phyloP scores from a whole-genome alignment of 768 basidiomycete genomes.

The Pleurotus salmoneostramineus region DNA sequence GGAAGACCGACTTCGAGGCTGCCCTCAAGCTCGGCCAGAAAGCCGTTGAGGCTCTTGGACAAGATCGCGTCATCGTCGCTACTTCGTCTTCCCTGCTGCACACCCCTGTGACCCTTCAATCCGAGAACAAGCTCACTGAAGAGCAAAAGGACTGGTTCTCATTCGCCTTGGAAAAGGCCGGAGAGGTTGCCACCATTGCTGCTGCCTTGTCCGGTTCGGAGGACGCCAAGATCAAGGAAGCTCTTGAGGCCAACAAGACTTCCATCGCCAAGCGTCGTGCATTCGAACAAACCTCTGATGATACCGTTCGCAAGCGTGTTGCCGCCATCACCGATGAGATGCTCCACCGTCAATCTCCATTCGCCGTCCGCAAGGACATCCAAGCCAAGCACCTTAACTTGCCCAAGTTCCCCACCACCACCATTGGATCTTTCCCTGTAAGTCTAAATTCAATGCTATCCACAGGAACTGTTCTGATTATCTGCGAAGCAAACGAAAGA shows the following conservation, averaged over 20 bases:
- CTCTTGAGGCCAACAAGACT: slow-evolving; percentile 82
- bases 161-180: slow-evolving; percentile 94
- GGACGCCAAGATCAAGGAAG: slow-evolving; percentile 61
- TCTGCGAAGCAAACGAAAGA: slow-evolving; percentile 55
- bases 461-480: slow-evolving; percentile 22
- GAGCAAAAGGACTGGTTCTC: slow-evolving; percentile 98
- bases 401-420: slow-evolving; percentile 97
- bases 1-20: slow-evolving; percentile 92
- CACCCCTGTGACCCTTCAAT: slow-evolving; percentile 92
- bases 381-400: slow-evolving; percentile 88
- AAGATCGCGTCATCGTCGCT: slow-evolving; percentile 86
- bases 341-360: slow-evolving; percentile 86
- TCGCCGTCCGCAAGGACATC: slow-evolving; percentile 80
- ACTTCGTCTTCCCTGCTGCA: slow-evolving; percentile 98
- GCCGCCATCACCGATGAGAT: slow-evolving; percentile 83
- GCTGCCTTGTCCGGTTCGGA: slow-evolving; percentile 83
- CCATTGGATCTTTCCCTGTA: slow-evolving; percentile 97
- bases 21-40: slow-evolving; percentile 82
- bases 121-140: slow-evolving; percentile 84
- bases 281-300: slow-evolving; percentile 92
- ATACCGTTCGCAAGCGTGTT: slow-evolving; percentile 92
- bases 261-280: slow-evolving; percentile 94
- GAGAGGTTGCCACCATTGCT: slow-evolving; percentile 86
- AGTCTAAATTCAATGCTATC: too few species aligned
- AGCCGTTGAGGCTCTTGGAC: slow-evolving; percentile 79